Evolutionary conservation across 306 rosid genomes (phyloP).

Genomic region (Herpetospermum pedunculosum): DNA sequence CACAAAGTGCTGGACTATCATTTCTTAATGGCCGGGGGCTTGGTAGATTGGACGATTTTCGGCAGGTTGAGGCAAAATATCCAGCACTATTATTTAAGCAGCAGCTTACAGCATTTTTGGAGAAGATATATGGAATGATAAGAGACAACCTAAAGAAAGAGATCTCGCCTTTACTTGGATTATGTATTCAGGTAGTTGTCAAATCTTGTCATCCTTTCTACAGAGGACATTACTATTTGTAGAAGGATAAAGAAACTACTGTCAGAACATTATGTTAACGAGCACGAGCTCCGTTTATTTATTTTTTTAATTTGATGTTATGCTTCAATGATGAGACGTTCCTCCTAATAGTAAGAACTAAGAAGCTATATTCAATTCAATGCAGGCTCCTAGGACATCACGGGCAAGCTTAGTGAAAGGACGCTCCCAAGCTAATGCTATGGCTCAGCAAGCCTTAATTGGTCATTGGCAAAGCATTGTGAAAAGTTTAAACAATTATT

Average conservation of each 20-base stretch:
- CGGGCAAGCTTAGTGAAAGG: conserved; percentile 92
- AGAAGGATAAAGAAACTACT: background rate
- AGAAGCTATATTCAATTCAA: conserved; percentile 14
- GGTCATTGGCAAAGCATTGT: conserved; percentile 99
- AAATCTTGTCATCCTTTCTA: background rate
- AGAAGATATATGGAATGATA: conserved; percentile 96
- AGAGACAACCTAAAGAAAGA: conserved; percentile 95
- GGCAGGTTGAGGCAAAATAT: conserved; percentile 99
- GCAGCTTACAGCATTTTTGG: conserved; percentile 99
- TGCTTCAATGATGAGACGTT: background rate
- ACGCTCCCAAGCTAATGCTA: conserved; percentile 90
- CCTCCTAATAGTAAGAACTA: background rate
- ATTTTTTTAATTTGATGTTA: background rate
- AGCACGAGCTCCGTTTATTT: background rate
- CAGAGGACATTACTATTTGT: background rate
- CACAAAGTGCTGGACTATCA: conserved; percentile 84
- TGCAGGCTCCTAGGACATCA: conserved; percentile 95
- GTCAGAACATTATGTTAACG: background rate
- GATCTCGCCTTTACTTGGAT: conserved; percentile 93
- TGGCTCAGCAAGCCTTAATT: conserved; percentile 89
- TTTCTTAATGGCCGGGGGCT: conserved; percentile 85
- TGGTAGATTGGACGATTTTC: conserved; percentile 79
- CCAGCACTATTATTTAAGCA: conserved; percentile 96
- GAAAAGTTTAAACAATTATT: conserved; percentile 61
- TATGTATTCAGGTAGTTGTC: conserved; percentile 78